Evolutionary conservation across 441 rosid species (phyloP), one percentile per base, ranked within the genome.

Genomic region (Syzygium malaccense): DNA sequence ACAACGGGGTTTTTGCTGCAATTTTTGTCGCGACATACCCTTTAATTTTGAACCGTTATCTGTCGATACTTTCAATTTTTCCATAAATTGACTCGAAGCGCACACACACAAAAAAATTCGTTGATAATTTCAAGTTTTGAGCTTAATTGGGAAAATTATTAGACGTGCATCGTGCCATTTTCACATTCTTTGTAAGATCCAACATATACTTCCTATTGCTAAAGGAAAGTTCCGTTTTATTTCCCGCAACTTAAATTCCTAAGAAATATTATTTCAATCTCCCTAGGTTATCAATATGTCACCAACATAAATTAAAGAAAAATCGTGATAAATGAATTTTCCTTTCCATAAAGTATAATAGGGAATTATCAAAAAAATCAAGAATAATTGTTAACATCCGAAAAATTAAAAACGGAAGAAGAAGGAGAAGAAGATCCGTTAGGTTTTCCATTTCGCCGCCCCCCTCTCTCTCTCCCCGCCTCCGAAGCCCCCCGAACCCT

Each of bases 101-200:
- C 9, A 45, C 48, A 45, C 45, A 37, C 4, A 45, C 1, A 45
- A 45, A 45, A 45, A 45, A 45, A 7, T 7, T 7, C 48, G n/a
- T 45, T 45, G 48, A 45, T 45, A 45, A 45, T 45, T 45, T 7
- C 48, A 45, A 45, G 48, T 45, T 7, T 45, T 45, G 2, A 45
- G 8, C 48, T 45, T 1, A 45, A 7, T 45, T 45, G 48, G 48
- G 48, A 45, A 45, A 0, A 45, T 45, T 45, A 45, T 45, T 45
- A 45, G 0, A 9, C 48, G 7, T 1, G 8, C 2, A 9, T 45
- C 2, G 48, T 45, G 48, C 7, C 48, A 45, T 0, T 55, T 0
- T 3, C 20, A 2, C 6, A 8, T 55, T 3, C 54, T 14, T 13
- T 51, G 14, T 51, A 51, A 51, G 13, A 51, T 51, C 15, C 15